Evolutionary conservation across 1,284 basidiomycete genomes (phyloP), one percentile per base, ranked within the genome.

Genomic region (Naganishia liquefaciens): DNA sequence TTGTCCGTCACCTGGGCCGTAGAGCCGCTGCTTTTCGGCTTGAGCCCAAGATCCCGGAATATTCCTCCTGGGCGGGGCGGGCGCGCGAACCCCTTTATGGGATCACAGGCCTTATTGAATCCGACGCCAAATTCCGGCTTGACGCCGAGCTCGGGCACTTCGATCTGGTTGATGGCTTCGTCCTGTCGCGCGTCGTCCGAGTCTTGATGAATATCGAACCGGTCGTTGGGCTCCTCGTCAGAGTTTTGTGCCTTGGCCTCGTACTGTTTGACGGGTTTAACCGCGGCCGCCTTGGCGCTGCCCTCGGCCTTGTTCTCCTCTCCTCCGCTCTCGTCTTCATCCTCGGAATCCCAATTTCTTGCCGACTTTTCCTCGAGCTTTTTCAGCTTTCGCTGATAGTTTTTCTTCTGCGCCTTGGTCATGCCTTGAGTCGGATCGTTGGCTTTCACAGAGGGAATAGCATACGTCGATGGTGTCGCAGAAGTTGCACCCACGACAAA

Each of bases 371-470:
- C 62, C 61, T 66, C 70, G 19, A 61, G 72, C 68, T 75, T 75
- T 39, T 68, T 64, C 69, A 76, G 76, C 49, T 73, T 79, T 72
- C 77, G 75, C 54, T 73, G 73, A 46, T 76, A 69, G 71, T 78
- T 78, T 74, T 78, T 80, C 73, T 78, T 76, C 71, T 79, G 76
- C 53, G 71, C 71, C 68, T 78, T 77, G 71, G 71, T 71, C 61
- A 77, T 70, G 37, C 51, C 57, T 44, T 71, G 72, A 60, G 74
- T 69, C 11, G 46, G 40, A 43, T 55, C 64, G 28, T 28, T 46
- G n/a, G 28, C 23, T 7, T 60, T 47, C 15, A 23, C 40, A 2
- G 30, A 52, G 5, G 42, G 40, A 21, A 54, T 49, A 23, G 37
- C 44, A 33, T 62, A 66, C 4, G 61, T 63, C 6, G 65, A 43